phyloP scores from a whole-genome alignment of 2,329 filamentous ascomycete genomes.

The Tolypocladium nubicola region DNA sequence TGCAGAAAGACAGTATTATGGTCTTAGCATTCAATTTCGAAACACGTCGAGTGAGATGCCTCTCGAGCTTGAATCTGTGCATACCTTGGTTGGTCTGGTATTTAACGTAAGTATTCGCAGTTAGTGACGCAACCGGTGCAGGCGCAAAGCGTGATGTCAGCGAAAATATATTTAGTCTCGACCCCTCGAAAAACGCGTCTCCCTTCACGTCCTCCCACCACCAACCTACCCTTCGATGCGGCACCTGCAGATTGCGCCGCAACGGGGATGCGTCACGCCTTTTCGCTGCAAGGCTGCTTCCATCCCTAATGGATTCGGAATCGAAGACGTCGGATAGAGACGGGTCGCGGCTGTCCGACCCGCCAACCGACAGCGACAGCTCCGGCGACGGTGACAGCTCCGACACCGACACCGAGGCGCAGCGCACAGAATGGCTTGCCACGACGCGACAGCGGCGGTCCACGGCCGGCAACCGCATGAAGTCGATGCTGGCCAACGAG shows the following conservation, averaged over 20 bases:
- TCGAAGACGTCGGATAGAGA: conserved; percentile 19
- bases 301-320: conserved; percentile 17
- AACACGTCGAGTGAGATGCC: not conserved
- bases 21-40: not conserved
- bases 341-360: conserved; percentile 18
- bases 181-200: not conserved
- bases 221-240: not conserved
- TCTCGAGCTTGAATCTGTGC: too few relatives aligned
- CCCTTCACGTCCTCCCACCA: not conserved
- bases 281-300: not conserved
- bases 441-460: conserved; percentile 65
- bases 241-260: not conserved
- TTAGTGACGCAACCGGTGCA: not conserved
- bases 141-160: not conserved
- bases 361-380: conserved; percentile 14
- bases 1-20: not conserved
- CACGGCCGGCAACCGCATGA: conserved; percentile 78
- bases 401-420: conserved; percentile 21
- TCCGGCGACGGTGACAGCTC: conserved; percentile 13
- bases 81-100: not conserved
- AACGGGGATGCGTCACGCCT: not conserved
- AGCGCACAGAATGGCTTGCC: conserved; percentile 56
- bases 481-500: conserved; percentile 64
- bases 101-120: not conserved
- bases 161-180: not conserved